Conservation (phyloP, 345 rosid genomes). For the Tarenaya hassleriana region DNA sequence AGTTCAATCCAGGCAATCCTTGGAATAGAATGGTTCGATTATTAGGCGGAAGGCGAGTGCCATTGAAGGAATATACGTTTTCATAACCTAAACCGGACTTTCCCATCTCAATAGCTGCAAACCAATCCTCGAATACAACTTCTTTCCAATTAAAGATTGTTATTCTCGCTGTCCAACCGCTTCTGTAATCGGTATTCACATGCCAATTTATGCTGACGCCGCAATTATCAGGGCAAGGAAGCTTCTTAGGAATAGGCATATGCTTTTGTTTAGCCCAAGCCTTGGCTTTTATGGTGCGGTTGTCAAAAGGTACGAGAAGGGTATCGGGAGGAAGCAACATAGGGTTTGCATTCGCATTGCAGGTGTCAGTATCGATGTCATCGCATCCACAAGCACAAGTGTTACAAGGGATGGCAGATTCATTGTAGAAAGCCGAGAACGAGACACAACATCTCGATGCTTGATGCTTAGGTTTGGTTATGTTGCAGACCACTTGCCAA, state of each 20-base stretch:
- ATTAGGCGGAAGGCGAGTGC: constrained; percentile 40
- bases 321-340: constrained; percentile 79
- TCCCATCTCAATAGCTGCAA: constrained; percentile 50
- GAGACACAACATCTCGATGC: constrained; percentile 81
- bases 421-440: constrained; percentile 81
- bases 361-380: constrained; percentile 33
- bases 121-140: constrained; percentile 61
- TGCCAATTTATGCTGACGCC: constrained; percentile 96
- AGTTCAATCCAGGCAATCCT: constrained; percentile 63
- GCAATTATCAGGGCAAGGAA: constrained; percentile 94
- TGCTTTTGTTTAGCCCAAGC: constrained; percentile 74
- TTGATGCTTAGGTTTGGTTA: constrained; percentile 52
- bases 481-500: constrained; percentile 83
- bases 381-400: constrained; percentile 93
- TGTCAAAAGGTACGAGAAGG: constrained; percentile 62
- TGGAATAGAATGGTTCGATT: constrained; percentile 63
- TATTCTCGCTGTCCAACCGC: constrained; percentile 79
- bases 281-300: constrained; percentile 57
- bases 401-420: constrained; percentile 68
- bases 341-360: constrained; percentile 41
- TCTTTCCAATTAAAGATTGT: constrained; percentile 84
- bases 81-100: constrained; percentile 62
- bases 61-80: constrained; percentile 72
- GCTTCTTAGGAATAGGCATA: constrained; percentile 38
- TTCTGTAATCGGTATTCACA: constrained; percentile 50